Evolutionary conservation across 2,329 filamentous ascomycete species (phyloP).

Genomic region (Aspergillus latus): DNA sequence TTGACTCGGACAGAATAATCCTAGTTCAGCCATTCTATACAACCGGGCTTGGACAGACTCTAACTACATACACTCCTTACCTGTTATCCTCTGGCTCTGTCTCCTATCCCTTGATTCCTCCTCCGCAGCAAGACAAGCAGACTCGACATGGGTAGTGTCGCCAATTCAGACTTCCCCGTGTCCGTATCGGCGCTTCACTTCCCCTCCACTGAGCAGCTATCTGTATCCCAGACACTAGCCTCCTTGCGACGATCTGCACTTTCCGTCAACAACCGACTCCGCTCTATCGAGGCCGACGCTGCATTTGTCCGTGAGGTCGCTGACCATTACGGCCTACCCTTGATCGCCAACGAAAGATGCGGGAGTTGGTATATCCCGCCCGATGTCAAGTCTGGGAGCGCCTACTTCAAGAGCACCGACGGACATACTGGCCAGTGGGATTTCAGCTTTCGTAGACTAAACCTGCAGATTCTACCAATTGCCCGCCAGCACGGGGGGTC

Average conservation of each 20-base stretch:
- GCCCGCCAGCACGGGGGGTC: conserved; percentile 68
- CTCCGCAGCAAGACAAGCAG: conserved; percentile 7
- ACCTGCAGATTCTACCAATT: conserved; percentile 73
- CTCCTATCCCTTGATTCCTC: not conserved
- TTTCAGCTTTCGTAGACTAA: conserved; percentile 81
- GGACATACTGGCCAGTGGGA: conserved; percentile 89
- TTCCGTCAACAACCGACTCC: conserved; percentile 76
- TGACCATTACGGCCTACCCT: conserved; percentile 56
- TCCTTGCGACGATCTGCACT: conserved; percentile 75
- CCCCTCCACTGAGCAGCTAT: conserved; percentile 54
- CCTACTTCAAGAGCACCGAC: conserved; percentile 98
- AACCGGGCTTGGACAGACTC: not conserved
- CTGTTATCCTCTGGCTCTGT: not conserved
- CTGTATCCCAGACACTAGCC: conserved; percentile 67
- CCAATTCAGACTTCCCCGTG: conserved; percentile 31
- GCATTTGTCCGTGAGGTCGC: conserved; percentile 66
- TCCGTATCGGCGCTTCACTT: conserved; percentile 53
- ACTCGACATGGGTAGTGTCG: conserved; percentile 26
- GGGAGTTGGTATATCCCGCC: conserved; percentile 90
- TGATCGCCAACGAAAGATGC: conserved; percentile 91
- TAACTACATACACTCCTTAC: not conserved
- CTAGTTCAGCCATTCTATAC: conserved; percentile 1
- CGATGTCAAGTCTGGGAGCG: conserved; percentile 64
- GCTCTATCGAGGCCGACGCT: conserved; percentile 75
- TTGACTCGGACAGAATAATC: conserved; percentile 8